Percentiles rank a stretch among this genome's conserved stretches.
Evolutionary conservation across 352 stramenopile genomes (phyloP).

Genomic region (Pythium aquatile): DNA sequence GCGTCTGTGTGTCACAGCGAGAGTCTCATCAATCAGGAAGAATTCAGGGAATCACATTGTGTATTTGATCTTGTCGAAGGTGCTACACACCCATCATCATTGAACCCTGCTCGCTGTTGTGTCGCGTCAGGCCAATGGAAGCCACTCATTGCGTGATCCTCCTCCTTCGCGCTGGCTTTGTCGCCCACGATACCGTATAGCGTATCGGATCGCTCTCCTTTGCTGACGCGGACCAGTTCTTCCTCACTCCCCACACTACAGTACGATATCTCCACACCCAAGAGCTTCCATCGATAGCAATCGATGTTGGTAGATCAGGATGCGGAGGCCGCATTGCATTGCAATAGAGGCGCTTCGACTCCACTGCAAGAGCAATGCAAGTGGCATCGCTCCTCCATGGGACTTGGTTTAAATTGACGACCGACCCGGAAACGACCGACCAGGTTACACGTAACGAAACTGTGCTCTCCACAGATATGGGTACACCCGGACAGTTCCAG

Average conservation of each 20-base stretch:
- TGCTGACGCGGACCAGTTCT: neutral
- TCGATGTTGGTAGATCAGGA: too few species aligned
- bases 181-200: neutral
- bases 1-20: neutral
- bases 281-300: neutral
- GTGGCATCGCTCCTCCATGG: neutral
- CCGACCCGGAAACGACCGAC: neutral
- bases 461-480: conserved; percentile 25
- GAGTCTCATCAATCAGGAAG: neutral
- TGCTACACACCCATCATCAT: conserved; percentile 16
- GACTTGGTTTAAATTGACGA: neutral
- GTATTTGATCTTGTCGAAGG: too few species aligned
- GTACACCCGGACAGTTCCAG: conserved; percentile 8
- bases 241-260: neutral
- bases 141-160: neutral
- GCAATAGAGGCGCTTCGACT: too few species aligned
- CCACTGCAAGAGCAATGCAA: too few species aligned
- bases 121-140: neutral
- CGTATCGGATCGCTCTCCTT: neutral
- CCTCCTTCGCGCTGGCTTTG: neutral
- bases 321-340: too few species aligned
- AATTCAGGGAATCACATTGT: conserved; percentile 10
- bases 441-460: conserved; percentile 24
- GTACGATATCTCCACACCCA: neutral
- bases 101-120: conserved; percentile 9